Evolutionary conservation across 768 basidiomycete species (phyloP).

Genomic region (Mycena galopus): DNA sequence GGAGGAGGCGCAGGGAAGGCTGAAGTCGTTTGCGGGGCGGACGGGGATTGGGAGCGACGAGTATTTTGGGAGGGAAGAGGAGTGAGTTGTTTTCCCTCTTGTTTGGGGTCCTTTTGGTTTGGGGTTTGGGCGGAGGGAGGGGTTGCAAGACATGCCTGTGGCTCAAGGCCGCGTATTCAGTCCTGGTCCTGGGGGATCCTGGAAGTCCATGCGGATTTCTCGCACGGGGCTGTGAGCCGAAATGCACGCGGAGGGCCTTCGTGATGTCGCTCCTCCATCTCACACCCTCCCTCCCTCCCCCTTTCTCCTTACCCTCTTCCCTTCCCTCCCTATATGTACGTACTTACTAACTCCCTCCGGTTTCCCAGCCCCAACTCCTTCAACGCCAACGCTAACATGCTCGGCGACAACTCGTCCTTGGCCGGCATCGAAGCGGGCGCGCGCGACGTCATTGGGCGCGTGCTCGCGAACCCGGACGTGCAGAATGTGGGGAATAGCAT

Average conservation of each 20-base stretch:
- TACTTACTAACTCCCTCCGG: not conserved
- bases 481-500: conserved; percentile 88
- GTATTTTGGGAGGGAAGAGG: conserved; percentile 95
- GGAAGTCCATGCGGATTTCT: too few species aligned
- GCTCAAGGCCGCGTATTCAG: too few species aligned
- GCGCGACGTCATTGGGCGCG: conserved; percentile 78
- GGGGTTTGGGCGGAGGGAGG: too few species aligned
- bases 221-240: too few species aligned
- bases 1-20: conserved; percentile 83
- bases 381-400: conserved; percentile 35
- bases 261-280: too few species aligned
- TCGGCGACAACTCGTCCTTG: conserved; percentile 67
- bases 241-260: too few species aligned
- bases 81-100: conserved; percentile 67
- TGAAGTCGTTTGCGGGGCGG: conserved; percentile 91
- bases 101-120: conserved; percentile 19
- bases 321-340: not conserved
- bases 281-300: not conserved
- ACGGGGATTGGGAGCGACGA: conserved; percentile 94
- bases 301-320: conserved; percentile 11
- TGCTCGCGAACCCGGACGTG: conserved; percentile 89
- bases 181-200: too few species aligned
- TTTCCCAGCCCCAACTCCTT: not conserved
- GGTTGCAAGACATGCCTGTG: too few species aligned
- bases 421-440: conserved; percentile 74